Percentiles rank a stretch among this genome's conserved stretches.
Conservation (phyloP, 2,329 filamentous ascomycete species). For the Hypoxylon sp. region DNA sequence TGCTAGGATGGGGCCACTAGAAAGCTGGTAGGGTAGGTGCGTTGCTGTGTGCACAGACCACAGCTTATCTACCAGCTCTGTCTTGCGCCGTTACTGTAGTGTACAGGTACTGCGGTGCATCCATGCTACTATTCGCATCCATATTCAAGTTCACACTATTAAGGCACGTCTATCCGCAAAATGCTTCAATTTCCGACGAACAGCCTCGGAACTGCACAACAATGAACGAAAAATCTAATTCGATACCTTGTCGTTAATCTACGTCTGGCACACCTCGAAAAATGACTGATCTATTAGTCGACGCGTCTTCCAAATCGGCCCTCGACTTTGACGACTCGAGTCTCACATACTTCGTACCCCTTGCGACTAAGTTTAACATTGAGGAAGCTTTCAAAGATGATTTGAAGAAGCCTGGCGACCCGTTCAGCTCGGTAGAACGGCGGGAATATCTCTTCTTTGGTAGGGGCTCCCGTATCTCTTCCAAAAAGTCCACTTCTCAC, state of each 20-base stretch:
- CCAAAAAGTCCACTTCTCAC: constrained; percentile 55
- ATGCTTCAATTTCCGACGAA: constrained; percentile 19
- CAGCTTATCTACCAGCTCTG: background rate
- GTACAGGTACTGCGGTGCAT: background rate
- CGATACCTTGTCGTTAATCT: background rate
- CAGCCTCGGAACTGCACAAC: background rate
- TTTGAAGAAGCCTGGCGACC: constrained; percentile 60
- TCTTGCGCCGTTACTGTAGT: background rate
- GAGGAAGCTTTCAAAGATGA: constrained; percentile 65
- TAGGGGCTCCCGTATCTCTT: constrained; percentile 59
- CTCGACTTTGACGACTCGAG: constrained; percentile 69
- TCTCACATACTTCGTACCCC: constrained; percentile 73
- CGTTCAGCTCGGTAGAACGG: constrained; percentile 71
- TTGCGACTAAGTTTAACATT: constrained; percentile 68
- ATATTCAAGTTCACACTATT: background rate
- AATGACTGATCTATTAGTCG: constrained; percentile 50
- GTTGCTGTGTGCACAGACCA: background rate
- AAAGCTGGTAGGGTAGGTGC: background rate
- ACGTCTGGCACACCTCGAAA: constrained; percentile 15
- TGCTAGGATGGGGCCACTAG: background rate
- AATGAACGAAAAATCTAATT: constrained; percentile 16
- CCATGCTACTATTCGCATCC: background rate
- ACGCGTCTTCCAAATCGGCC: constrained; percentile 54
- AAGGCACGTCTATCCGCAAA: background rate
- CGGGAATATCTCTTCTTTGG: constrained; percentile 80